phyloP scores from a whole-genome alignment of 345 rosid species.

The Bretschneidera sinensis region DNA sequence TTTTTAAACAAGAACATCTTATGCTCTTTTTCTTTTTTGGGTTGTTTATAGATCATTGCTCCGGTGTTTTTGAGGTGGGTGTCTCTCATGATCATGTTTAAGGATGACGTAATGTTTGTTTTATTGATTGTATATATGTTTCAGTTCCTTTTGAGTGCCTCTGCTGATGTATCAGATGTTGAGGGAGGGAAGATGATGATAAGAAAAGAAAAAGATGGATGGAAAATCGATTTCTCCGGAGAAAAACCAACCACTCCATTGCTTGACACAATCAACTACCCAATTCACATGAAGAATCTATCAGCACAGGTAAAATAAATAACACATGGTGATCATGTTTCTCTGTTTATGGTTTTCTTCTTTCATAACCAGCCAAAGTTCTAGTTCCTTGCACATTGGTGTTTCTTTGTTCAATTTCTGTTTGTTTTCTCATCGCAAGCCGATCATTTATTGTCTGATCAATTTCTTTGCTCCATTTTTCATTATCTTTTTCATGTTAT shows the following conservation, averaged over 20 bases:
- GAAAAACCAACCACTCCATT: slow-evolving; percentile 64
- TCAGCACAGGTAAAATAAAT: slow-evolving; percentile 37
- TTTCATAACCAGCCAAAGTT: not conserved
- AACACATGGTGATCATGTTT: not conserved
- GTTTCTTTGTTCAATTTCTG: not conserved
- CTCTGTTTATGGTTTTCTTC: not conserved
- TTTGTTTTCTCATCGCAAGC: not conserved
- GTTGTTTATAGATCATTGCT: not conserved
- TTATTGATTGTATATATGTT: slow-evolving; percentile 18
- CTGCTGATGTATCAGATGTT: slow-evolving; percentile 26
- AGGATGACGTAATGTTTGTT: not conserved
- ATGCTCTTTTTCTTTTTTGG: not conserved
- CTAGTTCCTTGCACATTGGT: not conserved
- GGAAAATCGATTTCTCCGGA: slow-evolving; percentile 42
- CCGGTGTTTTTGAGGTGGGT: not conserved
- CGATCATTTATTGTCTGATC: slow-evolving; percentile 1
- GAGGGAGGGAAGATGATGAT: slow-evolving; percentile 29
- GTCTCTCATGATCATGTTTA: not conserved
- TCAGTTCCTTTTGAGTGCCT: slow-evolving; percentile 43
- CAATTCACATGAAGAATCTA: slow-evolving; percentile 70
- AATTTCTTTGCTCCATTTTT: not conserved
- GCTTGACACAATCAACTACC: slow-evolving; percentile 67
- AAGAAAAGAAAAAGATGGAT: slow-evolving; percentile 32
- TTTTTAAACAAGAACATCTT: too few relatives aligned
- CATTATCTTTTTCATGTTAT: not conserved